Evolutionary conservation across 495 filamentous ascomycete species (phyloP), one percentile per base, ranked within the genome.

Genomic region (Gamarada debralockiae): DNA sequence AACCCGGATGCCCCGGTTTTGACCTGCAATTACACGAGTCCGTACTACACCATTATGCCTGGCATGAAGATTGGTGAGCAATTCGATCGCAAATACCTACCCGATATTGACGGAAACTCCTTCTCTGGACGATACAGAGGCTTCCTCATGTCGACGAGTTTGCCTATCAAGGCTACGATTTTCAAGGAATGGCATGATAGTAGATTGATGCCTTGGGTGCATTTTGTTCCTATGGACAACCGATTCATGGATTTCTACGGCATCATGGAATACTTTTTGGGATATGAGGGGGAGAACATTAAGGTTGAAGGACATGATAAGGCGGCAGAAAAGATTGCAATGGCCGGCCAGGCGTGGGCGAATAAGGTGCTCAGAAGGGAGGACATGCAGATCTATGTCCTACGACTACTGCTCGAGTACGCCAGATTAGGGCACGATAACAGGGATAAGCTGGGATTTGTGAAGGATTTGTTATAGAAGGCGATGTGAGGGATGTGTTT

Each of bases 221-320:
- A 90, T 58, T 90, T 82, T 57, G 84, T 90, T n/a, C 89, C 89
- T 1, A 87, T 93, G 85, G 89, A 92, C 61, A 90, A 85, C 61
- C 76, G 83, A 13, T 92, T 85, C 55, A 73, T 81, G 31, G 89
- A 95, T 62, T 70, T 89, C 40, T 92, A 83, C 47, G 83, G 81
- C 2, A 77, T 93, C 12, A 81, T 93, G 76, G 82, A 87, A 51
- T 92, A 90, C 61, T 92, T 92, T 64, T 56, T 90, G 3, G 87
- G 87, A 12, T 74, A 70, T 39, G 65, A 68, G 3, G 65, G 71
- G 22, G 58, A 57, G 44, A 61, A 62, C 37, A 55, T 59, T 23
- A 61, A 60, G 6, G 61, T 70, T 6, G 53, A 63, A 13, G 68
- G 67, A 10, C 81, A 86, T 55, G 85, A 87, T 56, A 65, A 66